Base-by-base conservation (phyloP, 345 rosid genomes). In the Gossypium raimondii region DNA sequence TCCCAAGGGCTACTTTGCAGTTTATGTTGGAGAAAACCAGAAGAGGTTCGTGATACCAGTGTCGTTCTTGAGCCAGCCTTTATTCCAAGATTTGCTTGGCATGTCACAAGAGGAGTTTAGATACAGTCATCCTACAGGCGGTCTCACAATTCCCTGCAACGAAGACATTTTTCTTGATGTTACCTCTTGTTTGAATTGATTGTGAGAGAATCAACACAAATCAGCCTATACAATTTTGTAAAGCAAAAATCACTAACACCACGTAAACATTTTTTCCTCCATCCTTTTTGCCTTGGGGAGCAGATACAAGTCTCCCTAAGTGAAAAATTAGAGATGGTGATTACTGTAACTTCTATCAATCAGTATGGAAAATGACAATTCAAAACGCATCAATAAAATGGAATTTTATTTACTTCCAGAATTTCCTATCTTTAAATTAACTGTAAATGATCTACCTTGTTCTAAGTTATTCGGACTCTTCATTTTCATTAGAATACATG, bases 41-140 rank as follows among this genome's bases (percentile, higher is more conserved):
- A 85, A 78, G 80, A 76, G 85, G 79, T 86, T 75, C 43, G 72
- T 76, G 44, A 75, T 86, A 13, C 85, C 84, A 1, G 47, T 82
- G 13, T 76, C 85, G 24, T 75, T 62, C 77, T 70, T 86, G 70
- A 82, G 62, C 64, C 78, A 44, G 13, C 78, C 78, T 64, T 58
- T 60, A 12, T 85, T 85, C n/a, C 87, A 73, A 18, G 78, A 70
- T n/a, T 73, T 86, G 77, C 74, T 86, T 20, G 61, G 70, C 38
- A 75, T 55, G 53, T 79, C 80, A 9, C 82, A 84, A 64, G 84
- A 82, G 70, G 89, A 84, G 65, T 84, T 82, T 16, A 82, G 89
- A 24, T 82, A 65, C 47, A 47, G 67, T 70, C 83, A 82, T 77
- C 87, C 87, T 13, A 84, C 76, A 75, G 85, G 84, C 0, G 80